Evolutionary conservation across 345 rosid genomes (phyloP).

Genomic region (Gossypium mustelinum): DNA sequence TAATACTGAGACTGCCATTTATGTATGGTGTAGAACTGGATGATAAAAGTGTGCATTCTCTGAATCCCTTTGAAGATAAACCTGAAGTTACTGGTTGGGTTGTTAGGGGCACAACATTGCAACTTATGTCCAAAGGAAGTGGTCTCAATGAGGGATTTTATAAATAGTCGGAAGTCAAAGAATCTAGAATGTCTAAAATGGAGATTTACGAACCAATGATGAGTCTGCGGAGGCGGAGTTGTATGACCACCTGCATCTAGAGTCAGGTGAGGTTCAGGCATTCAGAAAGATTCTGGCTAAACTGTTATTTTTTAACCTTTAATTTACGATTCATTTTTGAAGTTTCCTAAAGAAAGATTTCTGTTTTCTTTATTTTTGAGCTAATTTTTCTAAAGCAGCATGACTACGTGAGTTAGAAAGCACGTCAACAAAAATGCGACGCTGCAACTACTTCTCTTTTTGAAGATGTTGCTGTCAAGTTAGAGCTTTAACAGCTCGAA

Average conservation of each 20-base stretch:
- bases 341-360: neutral
- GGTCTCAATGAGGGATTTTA: conserved; percentile 24
- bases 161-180: conserved; percentile 21
- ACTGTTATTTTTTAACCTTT: neutral
- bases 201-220: conserved; percentile 11
- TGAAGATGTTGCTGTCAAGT: conserved; percentile 12
- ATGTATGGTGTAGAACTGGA: conserved; percentile 65
- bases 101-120: conserved; percentile 53
- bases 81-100: conserved; percentile 84
- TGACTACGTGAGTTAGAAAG: neutral
- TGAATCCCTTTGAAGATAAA: conserved; percentile 54
- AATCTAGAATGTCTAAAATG: conserved; percentile 21
- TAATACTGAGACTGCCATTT: conserved; percentile 68
- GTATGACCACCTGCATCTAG: conserved; percentile 6
- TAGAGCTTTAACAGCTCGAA: conserved; percentile 8
- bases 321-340: neutral
- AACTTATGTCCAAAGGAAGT: conserved; percentile 53
- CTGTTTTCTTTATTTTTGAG: neutral
- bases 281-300: neutral
- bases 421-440: neutral
- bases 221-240: conserved; percentile 25
- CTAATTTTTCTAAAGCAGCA: neutral
- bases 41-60: conserved; percentile 48
- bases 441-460: neutral
- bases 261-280: conserved; percentile 22